Conservation (phyloP, 371 early-diverging fungal genomes). For the Mucor mucedo region DNA sequence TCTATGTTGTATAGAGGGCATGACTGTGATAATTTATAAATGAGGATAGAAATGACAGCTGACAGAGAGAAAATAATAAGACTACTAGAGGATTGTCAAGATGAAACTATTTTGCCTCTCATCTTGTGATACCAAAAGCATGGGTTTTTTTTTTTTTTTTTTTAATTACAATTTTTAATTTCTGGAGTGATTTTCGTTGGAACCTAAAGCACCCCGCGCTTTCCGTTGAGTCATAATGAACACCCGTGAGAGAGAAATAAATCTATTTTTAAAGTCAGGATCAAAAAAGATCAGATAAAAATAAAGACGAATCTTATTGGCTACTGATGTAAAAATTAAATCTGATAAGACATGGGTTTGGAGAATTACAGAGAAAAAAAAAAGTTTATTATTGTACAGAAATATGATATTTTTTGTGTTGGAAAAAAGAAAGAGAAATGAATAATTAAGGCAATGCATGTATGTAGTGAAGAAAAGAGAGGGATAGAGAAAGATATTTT, state of each 20-base stretch:
- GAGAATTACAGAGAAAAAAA: background rate
- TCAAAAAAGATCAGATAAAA: slow-evolving; percentile 7
- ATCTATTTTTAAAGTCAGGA: background rate
- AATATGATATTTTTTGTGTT: too few relatives aligned
- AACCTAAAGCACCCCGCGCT: too few relatives aligned
- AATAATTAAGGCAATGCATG: slow-evolving; percentile 6
- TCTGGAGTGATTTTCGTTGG: too few relatives aligned
- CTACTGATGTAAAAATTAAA: background rate
- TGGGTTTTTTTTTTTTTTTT: too few relatives aligned
- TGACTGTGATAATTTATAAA: too few relatives aligned
- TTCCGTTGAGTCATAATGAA: background rate
- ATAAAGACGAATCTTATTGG: background rate
- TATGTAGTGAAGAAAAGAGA: background rate
- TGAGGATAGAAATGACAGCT: too few relatives aligned
- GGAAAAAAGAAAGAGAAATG: background rate
- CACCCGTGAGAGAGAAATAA: background rate
- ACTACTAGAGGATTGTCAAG: background rate
- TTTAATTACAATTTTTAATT: too few relatives aligned
- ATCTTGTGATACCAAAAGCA: too few relatives aligned
- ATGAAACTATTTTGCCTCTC: too few relatives aligned
- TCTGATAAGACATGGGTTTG: slow-evolving; percentile 13
- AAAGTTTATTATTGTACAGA: slow-evolving; percentile 1
- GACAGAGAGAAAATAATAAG: too few relatives aligned
- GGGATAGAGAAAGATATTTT: background rate
- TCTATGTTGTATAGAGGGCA: too few relatives aligned